These are phyloP conservation scores for Tetrahymena thermophila DNA, from an alignment of 73 alveolate genomes.

Conservation along the genomic window DNA sequence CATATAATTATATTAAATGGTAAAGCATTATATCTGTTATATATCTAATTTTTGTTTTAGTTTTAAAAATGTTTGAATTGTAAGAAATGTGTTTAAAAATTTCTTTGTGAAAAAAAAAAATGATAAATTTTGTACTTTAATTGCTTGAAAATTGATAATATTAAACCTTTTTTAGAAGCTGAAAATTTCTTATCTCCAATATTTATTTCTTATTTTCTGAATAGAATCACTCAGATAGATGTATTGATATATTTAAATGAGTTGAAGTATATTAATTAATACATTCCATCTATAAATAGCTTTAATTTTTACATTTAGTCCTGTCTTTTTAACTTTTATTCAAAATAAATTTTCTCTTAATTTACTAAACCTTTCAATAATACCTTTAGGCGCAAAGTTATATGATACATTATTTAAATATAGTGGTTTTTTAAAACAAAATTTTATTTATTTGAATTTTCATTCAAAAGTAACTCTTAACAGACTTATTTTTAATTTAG, in stretches of 20 bases:
- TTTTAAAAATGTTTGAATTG: too few relatives aligned
- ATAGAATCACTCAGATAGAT: neutral
- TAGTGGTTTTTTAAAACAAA: too few relatives aligned
- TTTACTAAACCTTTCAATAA: neutral
- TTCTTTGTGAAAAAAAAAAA: too few relatives aligned
- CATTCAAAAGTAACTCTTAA: neutral
- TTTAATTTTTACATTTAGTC: neutral
- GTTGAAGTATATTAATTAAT: neutral
- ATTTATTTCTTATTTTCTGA: neutral
- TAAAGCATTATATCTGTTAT: too few relatives aligned
- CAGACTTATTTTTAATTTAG: neutral
- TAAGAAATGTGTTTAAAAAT: too few relatives aligned
- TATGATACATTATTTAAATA: too few relatives aligned
- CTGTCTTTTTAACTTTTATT: neutral
- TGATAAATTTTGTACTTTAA: too few relatives aligned
- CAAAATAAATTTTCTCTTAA: too few relatives aligned
- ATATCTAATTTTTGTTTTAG: too few relatives aligned
- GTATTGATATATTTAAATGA: neutral
- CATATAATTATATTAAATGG: too few relatives aligned
- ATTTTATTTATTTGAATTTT: too few relatives aligned
- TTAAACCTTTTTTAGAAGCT: neutral
- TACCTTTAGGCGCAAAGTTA: too few relatives aligned
- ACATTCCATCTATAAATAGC: neutral
- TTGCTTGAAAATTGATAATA: neutral
- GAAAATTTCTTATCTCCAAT: neutral